Evolutionary conservation across 2,329 filamentous ascomycete genomes (phyloP).

Genomic region (Cordyceps pruinosa): DNA sequence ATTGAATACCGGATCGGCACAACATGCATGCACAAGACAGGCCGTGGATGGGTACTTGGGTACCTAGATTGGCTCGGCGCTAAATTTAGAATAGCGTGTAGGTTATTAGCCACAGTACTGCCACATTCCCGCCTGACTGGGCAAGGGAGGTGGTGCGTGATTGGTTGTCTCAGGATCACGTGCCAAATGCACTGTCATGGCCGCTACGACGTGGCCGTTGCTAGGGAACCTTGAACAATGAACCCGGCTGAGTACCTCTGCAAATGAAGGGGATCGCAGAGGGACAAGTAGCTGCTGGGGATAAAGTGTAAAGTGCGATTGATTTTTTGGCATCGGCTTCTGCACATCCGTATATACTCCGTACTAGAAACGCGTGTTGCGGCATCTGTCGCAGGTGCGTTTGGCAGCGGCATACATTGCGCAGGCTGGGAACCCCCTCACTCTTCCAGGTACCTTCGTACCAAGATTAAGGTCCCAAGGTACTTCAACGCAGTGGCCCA

Average conservation of each 20-base stretch:
- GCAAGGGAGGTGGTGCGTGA: background rate
- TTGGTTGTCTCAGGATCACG: slow-evolving; percentile 1
- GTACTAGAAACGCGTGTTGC: slow-evolving; percentile 1
- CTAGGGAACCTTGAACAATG: background rate
- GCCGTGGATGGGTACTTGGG: no score
- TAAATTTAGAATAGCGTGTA: background rate
- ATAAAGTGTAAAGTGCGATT: no score
- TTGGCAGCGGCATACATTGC: background rate
- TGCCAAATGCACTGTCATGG: background rate
- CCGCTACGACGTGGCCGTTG: background rate
- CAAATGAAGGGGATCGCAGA: no score
- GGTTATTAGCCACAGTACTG: background rate
- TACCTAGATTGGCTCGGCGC: background rate
- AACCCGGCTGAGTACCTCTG: background rate
- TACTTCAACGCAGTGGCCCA: background rate
- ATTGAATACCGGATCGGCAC: no score
- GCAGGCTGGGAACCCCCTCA: background rate
- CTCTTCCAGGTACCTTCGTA: no score
- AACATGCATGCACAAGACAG: no score
- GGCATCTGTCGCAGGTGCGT: slow-evolving; percentile 4
- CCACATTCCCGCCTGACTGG: background rate
- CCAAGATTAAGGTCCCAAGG: no score
- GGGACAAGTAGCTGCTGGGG: no score
- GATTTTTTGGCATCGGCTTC: background rate
- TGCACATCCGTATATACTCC: no score